Conservation (phyloP, 148 eudicot species). For the Vaccinium corymbosum region DNA sequence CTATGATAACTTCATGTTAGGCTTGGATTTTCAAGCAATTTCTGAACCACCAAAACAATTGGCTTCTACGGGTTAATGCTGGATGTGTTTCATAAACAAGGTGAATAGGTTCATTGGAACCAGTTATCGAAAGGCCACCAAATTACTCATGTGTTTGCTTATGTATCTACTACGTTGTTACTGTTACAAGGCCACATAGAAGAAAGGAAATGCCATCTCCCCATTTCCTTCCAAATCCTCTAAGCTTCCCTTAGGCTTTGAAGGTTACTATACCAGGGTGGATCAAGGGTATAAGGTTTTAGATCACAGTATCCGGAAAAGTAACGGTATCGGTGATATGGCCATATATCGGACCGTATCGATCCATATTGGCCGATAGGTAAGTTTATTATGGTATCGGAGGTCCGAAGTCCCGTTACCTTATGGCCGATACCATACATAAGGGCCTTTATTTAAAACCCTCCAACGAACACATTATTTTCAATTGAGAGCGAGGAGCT, state of each 20-base stretch:
- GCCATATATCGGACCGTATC: background rate
- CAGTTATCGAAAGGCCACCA: background rate
- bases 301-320: background rate
- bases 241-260: background rate
- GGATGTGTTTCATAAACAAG: constrained; percentile 6
- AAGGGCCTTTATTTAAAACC: background rate
- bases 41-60: background rate
- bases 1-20: background rate
- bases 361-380: background rate
- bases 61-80: background rate
- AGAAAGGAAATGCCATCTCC: background rate
- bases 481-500: too few species aligned
- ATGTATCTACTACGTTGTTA: too few species aligned
- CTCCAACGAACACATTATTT: background rate
- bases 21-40: background rate
- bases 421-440: background rate
- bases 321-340: background rate
- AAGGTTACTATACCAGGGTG: background rate
- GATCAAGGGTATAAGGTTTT: background rate
- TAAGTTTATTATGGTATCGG: background rate
- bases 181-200: background rate
- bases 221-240: too few species aligned
- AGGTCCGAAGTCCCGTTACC: background rate
- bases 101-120: background rate
- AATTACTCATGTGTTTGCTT: too few species aligned